A percentile compares a stretch with the other conserved stretches of the same genome.
These are phyloP conservation scores for Agaricales sp. DNA, from an alignment of 1,284 basidiomycete genomes.

Conservation along the genomic window DNA sequence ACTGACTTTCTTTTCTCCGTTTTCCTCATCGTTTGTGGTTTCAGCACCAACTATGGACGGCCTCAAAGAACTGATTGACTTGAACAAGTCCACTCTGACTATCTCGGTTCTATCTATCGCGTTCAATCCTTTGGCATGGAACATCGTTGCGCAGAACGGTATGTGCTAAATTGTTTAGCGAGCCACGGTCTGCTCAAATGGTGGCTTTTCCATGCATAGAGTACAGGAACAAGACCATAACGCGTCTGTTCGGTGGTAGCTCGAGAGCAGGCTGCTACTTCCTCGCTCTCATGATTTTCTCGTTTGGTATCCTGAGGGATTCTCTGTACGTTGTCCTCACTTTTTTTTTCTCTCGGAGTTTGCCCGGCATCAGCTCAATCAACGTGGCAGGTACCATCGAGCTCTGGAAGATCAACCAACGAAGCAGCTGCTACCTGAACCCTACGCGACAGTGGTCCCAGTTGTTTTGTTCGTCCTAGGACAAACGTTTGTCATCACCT, in stretches of 20 bases:
- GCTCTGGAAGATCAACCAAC: slow-evolving; percentile 70
- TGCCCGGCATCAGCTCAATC: background rate
- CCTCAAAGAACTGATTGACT: slow-evolving; percentile 31
- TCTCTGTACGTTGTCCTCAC: slow-evolving; percentile 50
- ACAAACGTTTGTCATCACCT: slow-evolving; percentile 77
- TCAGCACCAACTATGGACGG: background rate
- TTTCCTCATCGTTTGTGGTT: background rate
- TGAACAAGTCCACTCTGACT: slow-evolving; percentile 55
- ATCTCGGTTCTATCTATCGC: slow-evolving; percentile 55
- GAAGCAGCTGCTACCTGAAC: slow-evolving; percentile 43
- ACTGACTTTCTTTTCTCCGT: background rate
- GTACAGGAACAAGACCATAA: slow-evolving; percentile 81
- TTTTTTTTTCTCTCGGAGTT: background rate
- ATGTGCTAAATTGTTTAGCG: slow-evolving; percentile 16
- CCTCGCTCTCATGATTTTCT: slow-evolving; percentile 86
- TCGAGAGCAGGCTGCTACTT: slow-evolving; percentile 79
- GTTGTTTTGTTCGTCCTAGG: slow-evolving; percentile 59
- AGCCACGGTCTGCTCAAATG: slow-evolving; percentile 3
- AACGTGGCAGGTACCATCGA: slow-evolving; percentile 47
- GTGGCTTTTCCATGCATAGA: slow-evolving; percentile 34
- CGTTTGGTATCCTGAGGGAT: slow-evolving; percentile 79
- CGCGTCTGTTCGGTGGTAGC: slow-evolving; percentile 69
- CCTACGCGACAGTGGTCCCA: slow-evolving; percentile 53
- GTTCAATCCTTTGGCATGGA: slow-evolving; percentile 95
- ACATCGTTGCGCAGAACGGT: slow-evolving; percentile 92